phyloP scores from a whole-genome alignment of 805 yeast genomes.

The Ogataea corticis region DNA sequence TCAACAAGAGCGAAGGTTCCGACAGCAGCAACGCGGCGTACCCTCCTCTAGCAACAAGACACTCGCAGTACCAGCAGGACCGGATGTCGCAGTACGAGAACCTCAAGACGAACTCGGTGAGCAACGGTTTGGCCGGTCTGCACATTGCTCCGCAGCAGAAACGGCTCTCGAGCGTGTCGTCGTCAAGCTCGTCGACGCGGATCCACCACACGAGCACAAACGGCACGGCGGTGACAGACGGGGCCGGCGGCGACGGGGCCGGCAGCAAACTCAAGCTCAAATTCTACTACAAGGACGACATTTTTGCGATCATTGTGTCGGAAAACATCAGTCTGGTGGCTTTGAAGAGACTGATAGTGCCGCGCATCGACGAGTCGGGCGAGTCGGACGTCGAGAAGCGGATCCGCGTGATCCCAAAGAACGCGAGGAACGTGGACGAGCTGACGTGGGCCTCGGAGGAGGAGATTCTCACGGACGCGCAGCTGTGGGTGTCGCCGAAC shows the following conservation, averaged over 20 bases:
- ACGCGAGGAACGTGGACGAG: conserved; percentile 26
- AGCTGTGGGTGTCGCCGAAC: conserved; percentile 27
- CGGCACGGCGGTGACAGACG: conserved; percentile 2
- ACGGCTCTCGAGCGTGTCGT: conserved; percentile 22
- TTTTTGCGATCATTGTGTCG: conserved; percentile 59
- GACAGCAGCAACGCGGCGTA: conserved; percentile 32
- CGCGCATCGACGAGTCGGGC: conserved; percentile 34
- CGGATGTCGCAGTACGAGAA: conserved; percentile 52
- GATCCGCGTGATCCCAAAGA: conserved; percentile 32
- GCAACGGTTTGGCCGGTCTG: conserved; percentile 26
- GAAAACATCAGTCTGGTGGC: conserved; percentile 25
- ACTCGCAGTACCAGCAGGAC: conserved; percentile 49
- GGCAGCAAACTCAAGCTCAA: conserved; percentile 58
- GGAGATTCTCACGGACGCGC: conserved; percentile 23
- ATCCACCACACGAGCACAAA: conserved; percentile 19
- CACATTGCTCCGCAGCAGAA: conserved; percentile 20
- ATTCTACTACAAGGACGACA: conserved; percentile 78
- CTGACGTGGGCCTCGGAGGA: conserved; percentile 20
- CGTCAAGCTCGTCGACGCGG: conserved; percentile 19
- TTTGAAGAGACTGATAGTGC: conserved; percentile 28
- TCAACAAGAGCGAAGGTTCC: conserved; percentile 22
- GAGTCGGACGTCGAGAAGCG: conserved; percentile 24
- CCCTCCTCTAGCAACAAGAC: conserved; percentile 28
- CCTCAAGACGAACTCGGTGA: conserved; percentile 17
- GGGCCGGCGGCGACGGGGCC: conserved; percentile 9